Evolutionary conservation across 1,284 basidiomycete genomes (phyloP).

Genomic region (Austroboletus rostrupii): DNA sequence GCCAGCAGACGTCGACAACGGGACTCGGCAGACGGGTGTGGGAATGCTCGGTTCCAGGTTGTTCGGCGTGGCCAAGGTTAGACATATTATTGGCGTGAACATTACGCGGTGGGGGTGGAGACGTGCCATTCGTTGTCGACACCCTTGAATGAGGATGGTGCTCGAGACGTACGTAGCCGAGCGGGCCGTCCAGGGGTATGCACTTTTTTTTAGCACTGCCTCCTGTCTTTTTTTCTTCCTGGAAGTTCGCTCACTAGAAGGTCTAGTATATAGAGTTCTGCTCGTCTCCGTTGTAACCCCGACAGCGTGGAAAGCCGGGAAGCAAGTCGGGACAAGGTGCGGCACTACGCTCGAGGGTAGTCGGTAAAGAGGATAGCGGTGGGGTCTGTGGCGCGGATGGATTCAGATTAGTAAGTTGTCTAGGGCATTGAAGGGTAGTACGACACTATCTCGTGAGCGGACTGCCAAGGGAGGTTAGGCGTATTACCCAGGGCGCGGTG

Average conservation of each 20-base stretch:
- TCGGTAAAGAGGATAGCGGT: too few species aligned
- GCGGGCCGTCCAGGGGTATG: not conserved
- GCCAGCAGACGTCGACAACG: too few species aligned
- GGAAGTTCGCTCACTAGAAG: too few species aligned
- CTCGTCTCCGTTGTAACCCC: not conserved
- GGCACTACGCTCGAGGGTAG: too few species aligned
- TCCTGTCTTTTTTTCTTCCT: not conserved
- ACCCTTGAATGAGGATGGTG: not conserved
- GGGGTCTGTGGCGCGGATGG: not conserved
- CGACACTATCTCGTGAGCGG: not conserved
- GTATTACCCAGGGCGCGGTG: not conserved
- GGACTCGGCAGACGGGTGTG: too few species aligned
- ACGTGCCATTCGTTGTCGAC: not conserved
- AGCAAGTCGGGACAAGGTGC: not conserved
- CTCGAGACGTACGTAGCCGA: not conserved
- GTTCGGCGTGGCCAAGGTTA: too few species aligned
- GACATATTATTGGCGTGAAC: not conserved
- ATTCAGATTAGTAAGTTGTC: not conserved
- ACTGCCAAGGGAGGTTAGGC: not conserved
- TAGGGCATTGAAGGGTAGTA: not conserved
- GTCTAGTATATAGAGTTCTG: not conserved
- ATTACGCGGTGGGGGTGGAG: conserved; percentile 14
- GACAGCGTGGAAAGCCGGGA: not conserved
- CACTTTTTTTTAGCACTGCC: not conserved
- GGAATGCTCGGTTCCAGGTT: not conserved